Base-by-base conservation (phyloP, 2,329 filamentous ascomycete species). In the Colletotrichum ledebouriae region DNA sequence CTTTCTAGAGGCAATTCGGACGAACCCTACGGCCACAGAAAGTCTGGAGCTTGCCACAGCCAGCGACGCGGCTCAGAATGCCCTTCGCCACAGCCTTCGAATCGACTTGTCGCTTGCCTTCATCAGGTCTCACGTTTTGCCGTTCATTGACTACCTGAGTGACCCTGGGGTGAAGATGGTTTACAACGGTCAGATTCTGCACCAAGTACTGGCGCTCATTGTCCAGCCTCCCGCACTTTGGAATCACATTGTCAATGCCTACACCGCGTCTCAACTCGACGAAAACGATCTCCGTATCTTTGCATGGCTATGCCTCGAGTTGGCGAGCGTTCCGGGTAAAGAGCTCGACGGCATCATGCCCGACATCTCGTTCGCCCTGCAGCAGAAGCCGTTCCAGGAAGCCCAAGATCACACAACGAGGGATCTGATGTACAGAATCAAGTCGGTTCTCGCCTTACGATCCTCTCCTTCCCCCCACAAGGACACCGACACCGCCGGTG, bases 161-260 rank as follows among this genome's bases (percentile, higher is more conserved):
- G 76, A 82, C 52, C 81, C 83, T 1, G 74, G 72, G 0, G 71
- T 89, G 52, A 86, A 85, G 67, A 76, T 81, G 33, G 72, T 88
- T 2, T 83, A 80, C 61, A 80, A 81, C 58, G 87, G 87, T 0
- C 77, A 83, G 12, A 80, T 87, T 44, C 76, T 89, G 2, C 76
- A 78, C 37, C 76, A 81, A 13, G 55, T 89, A 3, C 73, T 89
- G 2, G 68, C 79, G 0, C 76, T 78, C 1, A 77, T 90, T 3
- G 75, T 85, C 2, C 77, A 86, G 1, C 88, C 88, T 0, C 82
- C 83, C 0, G 84, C 84, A 0, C 79, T 89, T 12, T 90, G 88
- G 88, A 22, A 11, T 17, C 58, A 53, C n/a, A 46, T 67, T 11
- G 13, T 67, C 20, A 79, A 81, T 15, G 79, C 81, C 0, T 72